phyloP scores from a whole-genome alignment of 2,329 filamentous ascomycete species.

The Phialophora macrospora region DNA sequence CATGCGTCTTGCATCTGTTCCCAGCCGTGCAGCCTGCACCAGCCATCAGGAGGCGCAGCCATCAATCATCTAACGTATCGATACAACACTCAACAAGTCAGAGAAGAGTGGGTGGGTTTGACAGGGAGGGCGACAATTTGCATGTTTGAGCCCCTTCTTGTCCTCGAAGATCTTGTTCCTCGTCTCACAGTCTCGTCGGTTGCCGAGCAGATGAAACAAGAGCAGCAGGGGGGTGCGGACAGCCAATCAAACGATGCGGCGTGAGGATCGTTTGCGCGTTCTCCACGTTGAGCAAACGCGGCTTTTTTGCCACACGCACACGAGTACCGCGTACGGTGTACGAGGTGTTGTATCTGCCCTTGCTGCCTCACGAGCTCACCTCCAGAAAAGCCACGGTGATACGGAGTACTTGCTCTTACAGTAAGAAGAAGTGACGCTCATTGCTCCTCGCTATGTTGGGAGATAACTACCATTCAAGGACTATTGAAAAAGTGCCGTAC shows the following conservation, averaged over 20 bases:
- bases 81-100: neutral
- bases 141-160: conserved; percentile 2
- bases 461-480: neutral
- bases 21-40: neutral
- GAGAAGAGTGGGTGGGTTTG: neutral
- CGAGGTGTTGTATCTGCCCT: no score
- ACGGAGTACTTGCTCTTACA: neutral
- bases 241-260: conserved; percentile 3
- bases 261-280: neutral
- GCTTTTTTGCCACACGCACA: neutral
- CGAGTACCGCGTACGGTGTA: neutral
- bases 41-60: neutral
- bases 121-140: neutral
- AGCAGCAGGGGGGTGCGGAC: neutral
- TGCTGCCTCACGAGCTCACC: no score
- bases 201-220: conserved; percentile 10
- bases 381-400: neutral
- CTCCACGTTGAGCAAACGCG: neutral
- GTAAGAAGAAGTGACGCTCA: neutral
- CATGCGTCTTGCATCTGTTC: neutral
- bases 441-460: neutral
- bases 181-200: neutral
- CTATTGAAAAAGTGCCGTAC: neutral
- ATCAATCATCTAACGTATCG: neutral
- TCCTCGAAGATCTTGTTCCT: neutral